Base-by-base conservation (phyloP, 1,284 basidiomycete genomes). In the Trichosporon coremiiforme region DNA sequence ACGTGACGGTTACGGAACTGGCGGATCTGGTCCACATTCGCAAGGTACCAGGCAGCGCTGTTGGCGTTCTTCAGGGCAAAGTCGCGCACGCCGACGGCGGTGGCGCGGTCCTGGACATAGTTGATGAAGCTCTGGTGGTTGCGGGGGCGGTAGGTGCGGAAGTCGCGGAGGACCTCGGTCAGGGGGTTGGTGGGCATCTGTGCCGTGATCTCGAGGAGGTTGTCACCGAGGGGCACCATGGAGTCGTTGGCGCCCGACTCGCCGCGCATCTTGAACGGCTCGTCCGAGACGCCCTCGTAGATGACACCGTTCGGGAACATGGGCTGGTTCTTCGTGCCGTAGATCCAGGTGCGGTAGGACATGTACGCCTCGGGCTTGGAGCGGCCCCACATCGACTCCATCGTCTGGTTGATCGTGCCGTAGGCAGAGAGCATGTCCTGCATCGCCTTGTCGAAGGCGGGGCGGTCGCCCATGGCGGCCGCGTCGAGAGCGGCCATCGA, bases 371-470 rank as follows among this genome's bases (percentile, higher is more conserved):
- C 72, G 13, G 72, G 72, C 70, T 68, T 71, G 72, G 50, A 62
- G 60, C 72, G 72, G 50, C 72, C 72, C 72, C 72, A 73, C 72
- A 73, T 73, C 38, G 69, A 66, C 72, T 73, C 72, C 72, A 73
- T 73, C 38, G 67, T 66, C 6, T 22, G 22, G 70, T 73, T 73
- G 69, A 73, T 67, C 20, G 64, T 64, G 69, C 69, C 66, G 72
- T 73, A 73, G 9, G 66, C 29, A 7, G 38, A 12, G 25, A 69
- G 68, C 33, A 73, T 45, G 66, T 67, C 62, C 36, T 50, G 17
- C 72, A 73, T 73, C 31, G 68, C 69, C 55, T 45, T 36, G 66
- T 69, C 53, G 47, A 73, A 73, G 20, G 64, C 69, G 6, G 66
- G 64, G 60, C 72, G 72, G 69, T 73, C 36, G 13, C 66, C 66